Conservation (phyloP, 192 early-diverging fungal species). For the Coemansia sp. region DNA sequence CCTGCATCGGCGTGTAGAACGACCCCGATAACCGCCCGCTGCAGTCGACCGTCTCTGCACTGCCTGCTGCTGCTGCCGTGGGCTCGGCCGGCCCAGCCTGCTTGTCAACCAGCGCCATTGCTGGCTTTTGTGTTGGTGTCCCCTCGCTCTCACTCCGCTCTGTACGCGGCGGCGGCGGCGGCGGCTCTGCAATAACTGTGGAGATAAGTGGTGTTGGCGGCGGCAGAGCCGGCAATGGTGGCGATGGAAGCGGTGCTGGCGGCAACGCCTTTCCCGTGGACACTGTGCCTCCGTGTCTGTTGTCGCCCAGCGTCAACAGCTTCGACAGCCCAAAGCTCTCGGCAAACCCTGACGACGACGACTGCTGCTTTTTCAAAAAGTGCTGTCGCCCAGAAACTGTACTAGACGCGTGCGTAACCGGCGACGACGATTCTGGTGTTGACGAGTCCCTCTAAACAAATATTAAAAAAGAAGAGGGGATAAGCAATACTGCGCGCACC, state of each 20-base stretch:
- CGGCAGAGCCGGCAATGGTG: constrained; percentile 7
- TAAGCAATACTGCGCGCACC: constrained; percentile 1
- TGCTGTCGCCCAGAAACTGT: constrained; percentile 17
- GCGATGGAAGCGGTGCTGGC: constrained; percentile 14
- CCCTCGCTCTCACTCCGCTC: neutral
- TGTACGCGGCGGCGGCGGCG: neutral
- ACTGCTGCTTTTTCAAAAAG: constrained; percentile 51
- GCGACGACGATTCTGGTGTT: constrained; percentile 3
- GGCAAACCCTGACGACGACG: constrained; percentile 44
- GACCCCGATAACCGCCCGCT: neutral
- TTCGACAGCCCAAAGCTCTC: constrained; percentile 44
- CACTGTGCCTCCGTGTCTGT: constrained; percentile 20
- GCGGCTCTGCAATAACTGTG: neutral
- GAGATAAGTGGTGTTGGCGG: neutral
- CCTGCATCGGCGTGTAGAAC: constrained; percentile 48
- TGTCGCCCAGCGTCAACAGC: constrained; percentile 32
- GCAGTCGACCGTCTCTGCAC: constrained; percentile 3
- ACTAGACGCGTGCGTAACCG: neutral
- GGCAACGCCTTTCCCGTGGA: constrained; percentile 43
- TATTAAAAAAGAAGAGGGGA: neutral
- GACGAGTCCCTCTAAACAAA: constrained; percentile 30
- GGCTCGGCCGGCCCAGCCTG: neutral
- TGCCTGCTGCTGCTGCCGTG: neutral
- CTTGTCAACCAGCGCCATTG: neutral
- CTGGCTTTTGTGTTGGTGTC: neutral